Base-by-base conservation (phyloP, 345 rosid species). In the Crucihimalaya himalaica region DNA sequence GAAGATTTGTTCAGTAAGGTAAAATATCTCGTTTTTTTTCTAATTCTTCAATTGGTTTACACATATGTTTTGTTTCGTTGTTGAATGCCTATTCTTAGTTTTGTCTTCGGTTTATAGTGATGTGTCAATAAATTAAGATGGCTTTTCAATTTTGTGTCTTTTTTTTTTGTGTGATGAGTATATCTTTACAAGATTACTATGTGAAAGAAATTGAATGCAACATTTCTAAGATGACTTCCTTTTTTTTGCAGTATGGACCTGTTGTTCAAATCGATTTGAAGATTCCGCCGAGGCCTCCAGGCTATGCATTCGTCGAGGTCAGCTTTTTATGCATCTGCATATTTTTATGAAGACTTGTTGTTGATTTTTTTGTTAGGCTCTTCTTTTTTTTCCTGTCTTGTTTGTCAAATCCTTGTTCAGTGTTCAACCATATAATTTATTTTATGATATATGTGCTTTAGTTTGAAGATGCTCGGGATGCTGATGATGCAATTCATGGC, bases 241-340 rank as follows among this genome's bases (percentile, higher is more conserved):
- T 23, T 60, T 13, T 5, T 46, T 57, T 80, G 84, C 83, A 92
- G 99, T 95, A 95, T 83, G 99, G 99, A 48, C 89, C 92, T 29
- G 83, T 95, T 67, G 87, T 81, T 29, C 91, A 90, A 74, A 89
- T 96, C 45, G 99, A 92, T 59, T 80, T 96, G 86, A 96, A 96
- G 83, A 81, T 92, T 74, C 99, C 99, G 40, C 99, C 98, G 39
- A 87, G 99, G 80, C 98, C 99, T 55, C 99, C 98, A n/a, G 98
- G 98, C 76, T 96, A 96, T 88, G 98, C 98, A 16, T 96, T 96
- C 71, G 96, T 96, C 16, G 99, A 96, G 94, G 99, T 86, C 52
- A 73, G 84, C 73, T 60, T 23, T 0, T 51, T 37, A 8, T 37
- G 15, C 37, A 29, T 29, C 15, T 1, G 0, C 58, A 34, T 68